Evolutionary conservation across 306 rosid genomes (phyloP), one percentile per base, ranked within the genome.

Genomic region (Arachis stenosperma): DNA sequence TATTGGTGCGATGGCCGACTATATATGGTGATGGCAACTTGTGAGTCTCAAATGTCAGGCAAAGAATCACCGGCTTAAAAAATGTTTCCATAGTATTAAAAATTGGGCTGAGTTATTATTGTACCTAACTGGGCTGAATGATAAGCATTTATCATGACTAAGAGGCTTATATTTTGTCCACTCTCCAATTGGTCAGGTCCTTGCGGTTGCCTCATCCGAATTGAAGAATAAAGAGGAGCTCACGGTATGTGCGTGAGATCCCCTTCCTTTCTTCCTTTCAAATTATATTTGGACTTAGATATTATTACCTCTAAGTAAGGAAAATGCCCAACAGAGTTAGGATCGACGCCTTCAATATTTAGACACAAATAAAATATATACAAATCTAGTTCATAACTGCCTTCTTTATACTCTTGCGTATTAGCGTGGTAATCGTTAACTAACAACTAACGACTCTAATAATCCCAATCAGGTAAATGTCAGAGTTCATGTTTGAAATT

Each of bases 191-290:
- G 70, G 75, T 51, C 69, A 76, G 75, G 81, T 76, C 40, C 42
- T 13, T 22, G 64, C 64, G 53, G 46, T 70, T 70, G 57, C 62
- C 75, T 55, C 60, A 53, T 77, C 67, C 67, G 40, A 71, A 29
- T 46, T 73, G 58, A 65, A 55, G 48, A 72, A 14, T 59, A 51
- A 9, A 44, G 39, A 61, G 44, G 42, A 47, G 47, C 57, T 78
- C 78, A 71, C 73, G 50, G 69, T 78, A 56, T 64, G 78, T 78
- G 60, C 74, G 67, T 55, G 82, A 65, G 82, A 71, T 65, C 61
- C 60, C 74, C 52, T 50, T 60, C 54, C 14, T 75, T 57, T 48
- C 6, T 51, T 40, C 29, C 36, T 30, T 17, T 52, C n/a, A 15
- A 47, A 39, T 57, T 71, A 33, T 61, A 29, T 52, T n/a, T 68